Evolutionary conservation across 2,329 filamentous ascomycete species (phyloP).

Genomic region (Torrubiellomyces zombiae): DNA sequence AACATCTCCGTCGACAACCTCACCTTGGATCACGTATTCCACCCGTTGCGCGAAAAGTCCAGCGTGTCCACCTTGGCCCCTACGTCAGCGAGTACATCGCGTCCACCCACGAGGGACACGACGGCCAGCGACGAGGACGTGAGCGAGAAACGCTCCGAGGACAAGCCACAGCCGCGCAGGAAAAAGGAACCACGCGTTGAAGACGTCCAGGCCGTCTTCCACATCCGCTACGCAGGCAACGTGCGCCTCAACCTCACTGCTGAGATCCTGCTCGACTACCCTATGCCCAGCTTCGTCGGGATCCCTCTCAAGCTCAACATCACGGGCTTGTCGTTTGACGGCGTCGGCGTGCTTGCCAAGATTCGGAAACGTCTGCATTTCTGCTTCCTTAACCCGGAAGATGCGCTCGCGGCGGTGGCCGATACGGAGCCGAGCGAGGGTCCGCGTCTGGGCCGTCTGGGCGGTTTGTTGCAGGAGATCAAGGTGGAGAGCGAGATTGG

Average conservation of each 20-base stretch:
- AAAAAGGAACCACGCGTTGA: conserved; percentile 65
- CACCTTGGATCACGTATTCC: conserved; percentile 14
- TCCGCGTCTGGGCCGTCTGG: conserved; percentile 27
- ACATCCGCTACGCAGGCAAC: conserved; percentile 78
- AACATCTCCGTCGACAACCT: conserved; percentile 27
- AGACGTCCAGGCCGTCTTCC: conserved; percentile 84
- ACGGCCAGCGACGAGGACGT: conserved; percentile 5
- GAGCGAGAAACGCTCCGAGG: conserved; percentile 1
- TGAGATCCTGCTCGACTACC: conserved; percentile 91
- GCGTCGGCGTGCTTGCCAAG: conserved; percentile 79
- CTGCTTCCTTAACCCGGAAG: conserved; percentile 85
- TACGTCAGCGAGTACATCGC: conserved; percentile 33
- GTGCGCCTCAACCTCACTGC: conserved; percentile 79
- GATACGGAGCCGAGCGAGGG: conserved; percentile 6
- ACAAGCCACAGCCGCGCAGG: conserved; percentile 15
- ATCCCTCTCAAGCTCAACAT: conserved; percentile 91
- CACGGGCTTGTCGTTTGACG: conserved; percentile 87
- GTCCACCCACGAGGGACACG: conserved; percentile 40
- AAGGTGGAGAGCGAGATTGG: conserved; percentile 96
- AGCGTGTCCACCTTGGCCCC: conserved; percentile 46
- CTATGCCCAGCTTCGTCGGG: conserved; percentile 94
- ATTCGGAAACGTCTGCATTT: conserved; percentile 83
- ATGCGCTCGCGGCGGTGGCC: conserved; percentile 56
- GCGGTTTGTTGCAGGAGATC: conserved; percentile 78
- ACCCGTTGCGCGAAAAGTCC: conserved; percentile 36